These are phyloP conservation scores for Hymenotorrendiella dingleyae DNA, from an alignment of 2,329 filamentous ascomycete species.

Conservation along the genomic window DNA sequence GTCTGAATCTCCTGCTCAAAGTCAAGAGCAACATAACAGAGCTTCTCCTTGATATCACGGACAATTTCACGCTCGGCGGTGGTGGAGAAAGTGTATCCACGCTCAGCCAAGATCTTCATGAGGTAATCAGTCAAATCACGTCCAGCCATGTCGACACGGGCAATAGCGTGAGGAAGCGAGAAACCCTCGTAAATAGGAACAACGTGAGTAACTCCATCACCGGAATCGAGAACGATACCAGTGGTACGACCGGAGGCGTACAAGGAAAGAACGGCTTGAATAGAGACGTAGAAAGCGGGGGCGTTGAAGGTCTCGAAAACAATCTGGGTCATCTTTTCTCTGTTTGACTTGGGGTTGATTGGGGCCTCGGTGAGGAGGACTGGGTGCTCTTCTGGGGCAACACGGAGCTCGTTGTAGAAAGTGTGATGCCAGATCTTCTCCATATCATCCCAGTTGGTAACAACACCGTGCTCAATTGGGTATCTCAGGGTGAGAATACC, in stretches of 20 bases:
- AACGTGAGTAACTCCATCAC: conserved; percentile 99
- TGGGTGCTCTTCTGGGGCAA: conserved; percentile 99
- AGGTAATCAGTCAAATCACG: conserved; percentile 99
- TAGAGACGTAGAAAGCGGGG: conserved; percentile 99
- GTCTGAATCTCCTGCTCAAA: conserved; percentile 99
- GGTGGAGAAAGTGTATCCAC: conserved; percentile 99
- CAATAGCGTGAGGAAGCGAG: conserved; percentile 98
- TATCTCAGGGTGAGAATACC: conserved; percentile 99
- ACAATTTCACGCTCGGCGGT: conserved; percentile 99
- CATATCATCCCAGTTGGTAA: conserved; percentile 99
- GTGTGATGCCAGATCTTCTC: conserved; percentile 99
- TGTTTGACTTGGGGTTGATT: conserved; percentile 99
- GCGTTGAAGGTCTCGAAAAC: conserved; percentile 99
- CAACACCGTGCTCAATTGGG: conserved; percentile 99
- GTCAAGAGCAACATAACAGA: conserved; percentile 99
- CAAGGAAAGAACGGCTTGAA: conserved; percentile 97
- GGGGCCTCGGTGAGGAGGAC: conserved; percentile 98
- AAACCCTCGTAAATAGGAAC: conserved; percentile 99
- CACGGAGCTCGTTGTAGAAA: conserved; percentile 99
- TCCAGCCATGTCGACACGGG: conserved; percentile 99
- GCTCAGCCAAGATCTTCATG: conserved; percentile 99
- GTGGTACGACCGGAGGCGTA: conserved; percentile 99
- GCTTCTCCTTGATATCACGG: conserved; percentile 99
- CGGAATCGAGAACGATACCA: conserved; percentile 99
- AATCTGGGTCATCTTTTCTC: conserved; percentile 99